Conservation (phyloP, 306 rosid genomes). For the Leucaena leucocephala region DNA sequence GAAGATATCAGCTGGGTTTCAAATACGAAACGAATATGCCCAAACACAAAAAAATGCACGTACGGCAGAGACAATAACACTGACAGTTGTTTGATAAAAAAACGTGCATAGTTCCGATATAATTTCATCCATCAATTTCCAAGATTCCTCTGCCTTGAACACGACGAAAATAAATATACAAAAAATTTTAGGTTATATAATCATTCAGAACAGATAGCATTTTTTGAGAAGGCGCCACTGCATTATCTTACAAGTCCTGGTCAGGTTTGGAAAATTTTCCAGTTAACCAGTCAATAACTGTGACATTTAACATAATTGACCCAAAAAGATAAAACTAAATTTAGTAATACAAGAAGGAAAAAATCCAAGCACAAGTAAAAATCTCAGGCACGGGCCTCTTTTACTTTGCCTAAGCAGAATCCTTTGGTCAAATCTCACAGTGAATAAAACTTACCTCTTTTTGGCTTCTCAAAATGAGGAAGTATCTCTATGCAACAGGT, state of each 20-base stretch:
- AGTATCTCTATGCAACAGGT: conserved; percentile 84
- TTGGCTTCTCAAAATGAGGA: conserved; percentile 61
- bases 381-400: neutral
- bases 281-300: neutral
- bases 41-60: neutral
- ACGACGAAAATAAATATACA: neutral
- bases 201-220: neutral
- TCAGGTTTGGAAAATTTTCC: neutral
- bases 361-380: neutral
- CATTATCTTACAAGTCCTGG: neutral
- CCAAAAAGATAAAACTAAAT: too few species aligned
- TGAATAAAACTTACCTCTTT: conserved; percentile 50
- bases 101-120: neutral
- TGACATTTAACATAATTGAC: neutral
- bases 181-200: neutral
- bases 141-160: neutral
- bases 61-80: neutral
- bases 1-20: neutral
- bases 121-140: neutral
- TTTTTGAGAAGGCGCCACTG: neutral
- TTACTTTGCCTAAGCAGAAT: conserved; percentile 1
- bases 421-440: conserved; percentile 9
- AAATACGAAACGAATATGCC: neutral
- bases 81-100: neutral
- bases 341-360: too few species aligned